A percentile compares a stretch with the other conserved stretches of the same genome.
phyloP scores from a whole-genome alignment of 129 eudicot genomes.

The Saussurea involucrata region DNA sequence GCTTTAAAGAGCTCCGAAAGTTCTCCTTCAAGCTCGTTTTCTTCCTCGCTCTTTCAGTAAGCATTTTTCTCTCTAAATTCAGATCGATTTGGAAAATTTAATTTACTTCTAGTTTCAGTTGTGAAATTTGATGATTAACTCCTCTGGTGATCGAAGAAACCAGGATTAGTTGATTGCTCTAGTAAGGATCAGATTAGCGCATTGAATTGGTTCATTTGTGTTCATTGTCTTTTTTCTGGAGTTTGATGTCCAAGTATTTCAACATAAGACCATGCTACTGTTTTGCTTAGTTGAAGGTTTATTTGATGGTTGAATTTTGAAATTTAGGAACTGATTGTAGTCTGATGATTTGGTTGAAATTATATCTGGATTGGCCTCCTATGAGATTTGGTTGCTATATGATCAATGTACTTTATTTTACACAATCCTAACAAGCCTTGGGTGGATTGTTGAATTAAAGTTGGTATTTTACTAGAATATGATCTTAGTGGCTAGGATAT shows the following conservation, averaged over 20 bases:
- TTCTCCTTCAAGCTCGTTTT: constrained; percentile 97
- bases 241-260: background rate
- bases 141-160: background rate
- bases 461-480: background rate
- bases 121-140: background rate
- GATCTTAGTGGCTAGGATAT: constrained; percentile 4
- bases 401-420: background rate
- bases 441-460: background rate
- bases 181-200: background rate
- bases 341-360: background rate
- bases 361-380: background rate
- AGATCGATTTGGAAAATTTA: background rate
- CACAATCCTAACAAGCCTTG: background rate
- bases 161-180: background rate
- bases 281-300: constrained; percentile 16
- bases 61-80: constrained; percentile 9
- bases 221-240: background rate
- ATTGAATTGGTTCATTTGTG: background rate
- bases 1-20: constrained; percentile 92
- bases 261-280: background rate
- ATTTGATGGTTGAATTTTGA: background rate
- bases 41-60: constrained; percentile 90
- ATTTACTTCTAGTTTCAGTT: background rate
- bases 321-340: background rate
- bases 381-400: background rate